Evolutionary conservation across 805 yeast species (phyloP).

Genomic region (Sugiyamaella marilandica): DNA sequence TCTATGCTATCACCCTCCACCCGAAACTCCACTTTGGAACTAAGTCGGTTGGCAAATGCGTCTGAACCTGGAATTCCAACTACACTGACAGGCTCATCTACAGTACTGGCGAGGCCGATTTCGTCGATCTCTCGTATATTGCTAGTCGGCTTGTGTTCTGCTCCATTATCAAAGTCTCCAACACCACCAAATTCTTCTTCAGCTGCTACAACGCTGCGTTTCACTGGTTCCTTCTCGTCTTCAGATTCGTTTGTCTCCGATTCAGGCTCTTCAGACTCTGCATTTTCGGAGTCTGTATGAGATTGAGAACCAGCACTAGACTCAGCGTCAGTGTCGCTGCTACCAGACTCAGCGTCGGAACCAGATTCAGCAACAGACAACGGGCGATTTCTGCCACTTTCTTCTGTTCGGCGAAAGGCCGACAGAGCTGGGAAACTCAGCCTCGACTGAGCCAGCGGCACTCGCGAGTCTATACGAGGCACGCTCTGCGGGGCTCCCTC

Average conservation of each 20-base stretch:
- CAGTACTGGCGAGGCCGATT: no score
- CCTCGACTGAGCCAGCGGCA: conserved; percentile 6
- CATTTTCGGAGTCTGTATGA: conserved; percentile 5
- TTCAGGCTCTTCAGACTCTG: conserved; percentile 13
- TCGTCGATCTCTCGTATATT: no score
- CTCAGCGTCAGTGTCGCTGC: not conserved
- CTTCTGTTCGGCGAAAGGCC: not conserved
- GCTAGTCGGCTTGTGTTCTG: conserved; percentile 1
- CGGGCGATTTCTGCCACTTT: no score
- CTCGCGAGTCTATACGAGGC: conserved; percentile 29
- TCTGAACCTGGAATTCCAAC: no score
- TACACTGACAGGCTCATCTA: no score
- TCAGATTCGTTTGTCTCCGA: conserved; percentile 17
- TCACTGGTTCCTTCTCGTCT: conserved; percentile 20
- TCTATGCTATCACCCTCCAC: no score
- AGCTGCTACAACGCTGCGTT: conserved; percentile 16
- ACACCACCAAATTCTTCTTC: conserved; percentile 4
- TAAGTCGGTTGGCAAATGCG: no score
- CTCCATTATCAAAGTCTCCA: conserved; percentile 15
- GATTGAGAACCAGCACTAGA: conserved; percentile 13
- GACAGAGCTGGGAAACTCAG: not conserved
- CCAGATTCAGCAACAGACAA: conserved; percentile 4
- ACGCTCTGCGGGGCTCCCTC: conserved; percentile 36
- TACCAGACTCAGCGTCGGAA: conserved; percentile 7
- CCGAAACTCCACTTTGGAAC: no score